Evolutionary conservation across 2,329 filamentous ascomycete genomes (phyloP).

Genomic region (Emericellopsis atlantica): DNA sequence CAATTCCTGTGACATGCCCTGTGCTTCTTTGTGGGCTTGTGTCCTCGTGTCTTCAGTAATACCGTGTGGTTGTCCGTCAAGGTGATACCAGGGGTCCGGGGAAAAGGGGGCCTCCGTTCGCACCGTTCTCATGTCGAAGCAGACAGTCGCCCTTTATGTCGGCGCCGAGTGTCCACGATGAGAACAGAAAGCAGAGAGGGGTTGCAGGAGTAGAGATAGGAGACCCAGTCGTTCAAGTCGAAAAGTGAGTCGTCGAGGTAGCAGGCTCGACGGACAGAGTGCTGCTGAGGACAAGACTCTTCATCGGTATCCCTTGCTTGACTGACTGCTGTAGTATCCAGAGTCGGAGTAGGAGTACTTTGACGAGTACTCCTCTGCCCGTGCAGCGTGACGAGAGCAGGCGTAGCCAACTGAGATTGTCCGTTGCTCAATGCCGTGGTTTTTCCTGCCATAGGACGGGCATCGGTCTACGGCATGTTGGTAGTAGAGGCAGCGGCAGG

Average conservation of each 20-base stretch:
- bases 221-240: slow-evolving; percentile 30
- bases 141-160: neutral
- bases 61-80: slow-evolving; percentile 10
- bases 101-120: neutral
- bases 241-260: slow-evolving; percentile 22
- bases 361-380: slow-evolving; percentile 24
- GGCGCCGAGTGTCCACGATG: slow-evolving; percentile 30
- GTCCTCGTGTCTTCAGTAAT: slow-evolving; percentile 16
- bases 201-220: slow-evolving; percentile 32
- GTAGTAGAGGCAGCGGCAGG: slow-evolving; percentile 81
- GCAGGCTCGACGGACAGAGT: slow-evolving; percentile 26
- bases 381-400: slow-evolving; percentile 43
- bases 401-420: slow-evolving; percentile 75
- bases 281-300: slow-evolving; percentile 38
- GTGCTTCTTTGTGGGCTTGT: slow-evolving; percentile 2
- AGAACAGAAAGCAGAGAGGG: slow-evolving; percentile 37
- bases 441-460: slow-evolving; percentile 57
- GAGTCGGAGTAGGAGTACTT: slow-evolving; percentile 37
- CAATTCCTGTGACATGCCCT: too few relatives aligned
- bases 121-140: neutral
- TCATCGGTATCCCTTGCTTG: slow-evolving; percentile 36
- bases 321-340: slow-evolving; percentile 38
- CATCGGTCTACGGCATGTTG: slow-evolving; percentile 79
- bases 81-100: neutral
- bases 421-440: slow-evolving; percentile 60